These are phyloP conservation scores for Sphagnum contortum DNA, from an alignment of 225 moss, liverwort and hornwort genomes.

Conservation along the genomic window DNA sequence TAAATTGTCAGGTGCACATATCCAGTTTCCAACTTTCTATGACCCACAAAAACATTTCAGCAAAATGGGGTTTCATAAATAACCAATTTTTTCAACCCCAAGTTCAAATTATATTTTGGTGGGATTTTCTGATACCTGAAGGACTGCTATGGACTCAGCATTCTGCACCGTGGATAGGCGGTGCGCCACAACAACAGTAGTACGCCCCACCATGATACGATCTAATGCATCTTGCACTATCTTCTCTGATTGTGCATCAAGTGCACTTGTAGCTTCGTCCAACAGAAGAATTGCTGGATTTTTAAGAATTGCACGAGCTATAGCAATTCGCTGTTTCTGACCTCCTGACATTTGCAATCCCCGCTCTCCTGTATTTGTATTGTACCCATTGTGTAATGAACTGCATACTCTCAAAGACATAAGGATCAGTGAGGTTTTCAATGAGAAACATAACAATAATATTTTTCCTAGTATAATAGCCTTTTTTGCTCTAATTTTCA, in stretches of 20 bases:
- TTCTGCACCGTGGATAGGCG: conserved; percentile 46
- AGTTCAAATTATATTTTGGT: background rate
- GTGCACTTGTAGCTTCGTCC: conserved; percentile 69
- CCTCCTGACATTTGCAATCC: conserved; percentile 63
- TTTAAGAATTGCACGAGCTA: conserved; percentile 54
- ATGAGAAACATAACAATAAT: background rate
- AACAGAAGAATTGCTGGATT: conserved; percentile 57
- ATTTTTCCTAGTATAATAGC: background rate
- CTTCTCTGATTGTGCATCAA: conserved; percentile 57
- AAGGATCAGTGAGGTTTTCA: background rate
- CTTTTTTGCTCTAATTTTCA: too few species aligned
- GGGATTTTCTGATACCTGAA: conserved; percentile 4
- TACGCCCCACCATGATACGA: conserved; percentile 51
- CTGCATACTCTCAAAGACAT: conserved; percentile 5
- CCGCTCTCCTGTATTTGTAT: conserved; percentile 45
- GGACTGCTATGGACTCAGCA: conserved; percentile 44
- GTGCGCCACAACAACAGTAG: conserved; percentile 59
- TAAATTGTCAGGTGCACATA: too few species aligned
- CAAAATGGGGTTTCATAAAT: too few species aligned
- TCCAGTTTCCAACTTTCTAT: background rate
- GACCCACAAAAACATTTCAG: background rate
- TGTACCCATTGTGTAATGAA: conserved; percentile 21
- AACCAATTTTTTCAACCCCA: background rate
- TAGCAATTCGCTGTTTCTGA: conserved; percentile 64
- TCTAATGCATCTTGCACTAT: conserved; percentile 55